Evolutionary conservation across 352 stramenopile genomes (phyloP), one percentile per base, ranked within the genome.

Genomic region (Paralagenidium karlingii): DNA sequence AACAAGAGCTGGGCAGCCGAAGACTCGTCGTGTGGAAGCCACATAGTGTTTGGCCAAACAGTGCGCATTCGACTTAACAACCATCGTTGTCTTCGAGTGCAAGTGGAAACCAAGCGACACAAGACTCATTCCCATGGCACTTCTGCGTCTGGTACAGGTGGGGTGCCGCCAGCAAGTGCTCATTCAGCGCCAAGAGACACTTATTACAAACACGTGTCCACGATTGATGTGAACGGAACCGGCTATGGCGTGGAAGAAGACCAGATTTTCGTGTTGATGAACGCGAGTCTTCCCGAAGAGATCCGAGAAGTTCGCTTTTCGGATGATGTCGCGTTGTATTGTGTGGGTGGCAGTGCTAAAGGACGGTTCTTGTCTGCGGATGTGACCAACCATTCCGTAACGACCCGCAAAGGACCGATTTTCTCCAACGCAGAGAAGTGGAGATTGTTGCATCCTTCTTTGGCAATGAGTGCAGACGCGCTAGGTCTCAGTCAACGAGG

Each of bases 361-460:
- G 67, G 76, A 8, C 64, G 80, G 13, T 88, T 87, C 21, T 44
- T 92, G 19, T 92, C 78, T 2, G 52, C 75, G 19, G 73, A 89
- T 55, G 48, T 54, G 19, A 46, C 45, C 27, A 82, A 65, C 5
- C 55, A 82, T 19, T 51, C 62, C 21, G 24, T 89, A 9, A 75
- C 59, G 13, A 71, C 58, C 34, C 86, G 85, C 49, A 81, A 79
- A 33, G 73, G 73, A 0, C 75, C 75, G 1, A 68, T 84, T 2
- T 82, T 92, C 27, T 79, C 69, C 0, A 83, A 76, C 39, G 62
- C 49, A 8, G 78, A 92, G 42, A 92, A 88, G 29, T 92, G 78
- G 67, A 67, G 63, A 12, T 54, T 92, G 6, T 52, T 82, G 33
- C 78, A 85, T 16, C 69, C 74, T 3, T 16, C 19, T 36, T 36